These are phyloP conservation scores for Tuber microsphaerosporum DNA, from an alignment of 495 filamentous ascomycete genomes.

Conservation along the genomic window DNA sequence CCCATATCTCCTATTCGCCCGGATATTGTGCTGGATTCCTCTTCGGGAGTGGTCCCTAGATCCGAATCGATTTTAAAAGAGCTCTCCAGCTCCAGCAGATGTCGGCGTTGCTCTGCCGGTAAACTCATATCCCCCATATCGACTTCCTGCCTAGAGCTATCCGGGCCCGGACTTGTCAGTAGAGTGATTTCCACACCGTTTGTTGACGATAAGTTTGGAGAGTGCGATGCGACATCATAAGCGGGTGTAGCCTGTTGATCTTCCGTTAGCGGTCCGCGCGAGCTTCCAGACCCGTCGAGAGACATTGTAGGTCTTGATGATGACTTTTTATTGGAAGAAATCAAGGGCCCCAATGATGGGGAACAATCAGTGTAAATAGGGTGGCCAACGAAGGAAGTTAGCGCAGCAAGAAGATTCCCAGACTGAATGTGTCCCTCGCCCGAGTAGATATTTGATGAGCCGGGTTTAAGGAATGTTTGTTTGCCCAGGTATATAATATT, in stretches of 20 bases:
- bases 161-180: background rate
- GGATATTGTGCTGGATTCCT: constrained; percentile 5
- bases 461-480: background rate
- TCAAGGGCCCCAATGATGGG: background rate
- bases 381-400: background rate
- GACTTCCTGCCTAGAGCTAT: background rate
- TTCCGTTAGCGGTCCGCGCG: background rate
- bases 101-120: constrained; percentile 33
- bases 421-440: background rate
- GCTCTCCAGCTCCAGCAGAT: constrained; percentile 39
- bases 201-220: background rate
- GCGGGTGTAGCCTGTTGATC: background rate
- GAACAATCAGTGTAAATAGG: background rate
- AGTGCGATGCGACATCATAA: background rate
- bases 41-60: constrained; percentile 7
- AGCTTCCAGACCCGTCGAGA: background rate
- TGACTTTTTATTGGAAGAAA: background rate
- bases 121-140: constrained; percentile 32
- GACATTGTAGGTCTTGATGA: background rate
- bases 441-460: background rate
- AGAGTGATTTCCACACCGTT: background rate
- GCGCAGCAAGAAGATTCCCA: background rate
- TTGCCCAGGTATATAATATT: background rate
- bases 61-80: constrained; percentile 34
- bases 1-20: constrained; percentile 33